Conservation (phyloP, 768 basidiomycete genomes). For the Flagelloscypha sp. region DNA sequence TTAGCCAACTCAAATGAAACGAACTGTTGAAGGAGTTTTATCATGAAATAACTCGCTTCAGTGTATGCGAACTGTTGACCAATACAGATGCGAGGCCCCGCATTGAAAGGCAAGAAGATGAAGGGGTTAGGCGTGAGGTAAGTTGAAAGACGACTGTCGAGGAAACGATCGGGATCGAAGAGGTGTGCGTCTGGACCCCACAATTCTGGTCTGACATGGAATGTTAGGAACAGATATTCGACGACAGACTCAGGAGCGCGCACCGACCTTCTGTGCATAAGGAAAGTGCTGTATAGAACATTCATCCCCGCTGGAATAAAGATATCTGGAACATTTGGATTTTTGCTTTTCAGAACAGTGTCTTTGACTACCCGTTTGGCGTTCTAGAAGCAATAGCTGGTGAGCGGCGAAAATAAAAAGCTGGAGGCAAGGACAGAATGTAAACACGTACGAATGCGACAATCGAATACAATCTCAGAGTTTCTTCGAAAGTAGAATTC, state of each 20-base stretch:
- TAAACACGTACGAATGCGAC: too few species aligned
- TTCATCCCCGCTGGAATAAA: too few species aligned
- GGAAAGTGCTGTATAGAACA: constrained; percentile 36
- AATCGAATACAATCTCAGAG: constrained; percentile 46
- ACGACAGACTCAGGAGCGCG: too few species aligned
- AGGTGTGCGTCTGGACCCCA: constrained; percentile 52
- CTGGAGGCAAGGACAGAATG: background rate
- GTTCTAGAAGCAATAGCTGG: constrained; percentile 1
- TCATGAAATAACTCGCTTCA: constrained; percentile 16
- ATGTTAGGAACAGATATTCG: too few species aligned
- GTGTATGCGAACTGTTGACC: constrained; percentile 22
- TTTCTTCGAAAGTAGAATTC: constrained; percentile 19
- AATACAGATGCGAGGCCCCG: constrained; percentile 24
- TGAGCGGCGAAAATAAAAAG: background rate
- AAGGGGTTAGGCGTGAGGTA: constrained; percentile 31
- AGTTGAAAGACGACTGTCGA: constrained; percentile 25
- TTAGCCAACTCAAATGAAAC: constrained; percentile 9
- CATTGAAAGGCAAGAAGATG: constrained; percentile 35
- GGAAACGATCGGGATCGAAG: constrained; percentile 34
- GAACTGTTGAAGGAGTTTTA: constrained; percentile 16
- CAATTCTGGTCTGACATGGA: too few species aligned
- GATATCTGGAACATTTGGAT: too few species aligned
- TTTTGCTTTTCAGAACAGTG: too few species aligned
- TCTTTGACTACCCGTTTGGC: too few species aligned
- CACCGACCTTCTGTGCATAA: constrained; percentile 53